phyloP scores from a whole-genome alignment of 306 rosid species.

The Cyamopsis tetragonoloba region DNA sequence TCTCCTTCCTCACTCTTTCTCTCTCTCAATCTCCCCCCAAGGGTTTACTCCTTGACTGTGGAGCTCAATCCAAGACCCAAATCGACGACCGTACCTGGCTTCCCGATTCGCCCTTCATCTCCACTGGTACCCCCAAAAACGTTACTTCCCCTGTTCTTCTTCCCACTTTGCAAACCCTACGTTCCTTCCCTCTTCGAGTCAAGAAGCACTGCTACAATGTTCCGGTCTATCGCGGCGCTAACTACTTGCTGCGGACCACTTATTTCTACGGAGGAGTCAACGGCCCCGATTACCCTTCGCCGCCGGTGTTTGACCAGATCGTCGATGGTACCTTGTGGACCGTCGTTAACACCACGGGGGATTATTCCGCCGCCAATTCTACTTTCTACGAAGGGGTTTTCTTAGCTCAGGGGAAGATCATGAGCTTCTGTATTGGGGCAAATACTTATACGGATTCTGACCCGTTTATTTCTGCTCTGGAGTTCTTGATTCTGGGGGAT shows the following conservation, averaged over 20 bases:
- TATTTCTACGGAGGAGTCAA: conserved; percentile 73
- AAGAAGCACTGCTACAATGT: conserved; percentile 64
- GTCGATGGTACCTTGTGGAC: conserved; percentile 84
- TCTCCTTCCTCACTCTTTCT: conserved; percentile 24
- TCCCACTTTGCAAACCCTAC: conserved; percentile 51
- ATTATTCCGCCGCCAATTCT: conserved; percentile 37
- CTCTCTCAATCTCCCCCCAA: conserved; percentile 44
- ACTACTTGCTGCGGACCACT: conserved; percentile 63
- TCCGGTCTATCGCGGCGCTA: conserved; percentile 47
- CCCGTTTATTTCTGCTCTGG: conserved; percentile 84
- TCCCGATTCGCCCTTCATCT: conserved; percentile 45
- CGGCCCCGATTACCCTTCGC: conserved; percentile 41
- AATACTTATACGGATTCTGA: conserved; percentile 68
- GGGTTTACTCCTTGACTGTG: conserved; percentile 61
- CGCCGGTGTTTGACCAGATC: conserved; percentile 87
- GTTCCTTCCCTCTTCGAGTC: conserved; percentile 52
- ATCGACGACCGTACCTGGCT: conserved; percentile 50
- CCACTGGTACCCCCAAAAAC: conserved; percentile 47
- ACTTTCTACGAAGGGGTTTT: conserved; percentile 72
- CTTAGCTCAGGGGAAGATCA: conserved; percentile 50
- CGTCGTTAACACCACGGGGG: conserved; percentile 67
- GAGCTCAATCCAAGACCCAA: conserved; percentile 29
- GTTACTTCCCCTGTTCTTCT: conserved; percentile 21
- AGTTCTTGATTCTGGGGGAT: conserved; percentile 47
- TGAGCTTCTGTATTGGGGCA: conserved; percentile 72